These are phyloP conservation scores for Trichosporon sp. DNA, from an alignment of 1,284 basidiomycete species.

Conservation along the genomic window DNA sequence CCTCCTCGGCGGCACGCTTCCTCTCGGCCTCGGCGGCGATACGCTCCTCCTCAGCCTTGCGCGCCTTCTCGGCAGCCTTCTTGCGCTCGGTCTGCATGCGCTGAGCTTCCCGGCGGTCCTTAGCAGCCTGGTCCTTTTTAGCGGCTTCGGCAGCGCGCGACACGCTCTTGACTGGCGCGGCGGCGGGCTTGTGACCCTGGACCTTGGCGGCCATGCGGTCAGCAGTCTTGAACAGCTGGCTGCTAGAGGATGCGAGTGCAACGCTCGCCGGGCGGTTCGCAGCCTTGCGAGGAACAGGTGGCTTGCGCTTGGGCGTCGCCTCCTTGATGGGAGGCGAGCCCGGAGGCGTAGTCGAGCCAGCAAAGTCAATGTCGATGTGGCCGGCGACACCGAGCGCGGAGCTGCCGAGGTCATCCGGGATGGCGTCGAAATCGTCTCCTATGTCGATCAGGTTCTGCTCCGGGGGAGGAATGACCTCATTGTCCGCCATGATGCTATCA, in stretches of 20 bases:
- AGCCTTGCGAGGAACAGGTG: neutral
- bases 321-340: conserved; percentile 23
- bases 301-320: conserved; percentile 24
- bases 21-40: conserved; percentile 61
- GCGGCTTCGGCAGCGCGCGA: conserved; percentile 78
- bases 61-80: conserved; percentile 68
- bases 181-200: conserved; percentile 51
- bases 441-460: conserved; percentile 26
- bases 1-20: conserved; percentile 58
- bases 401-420: conserved; percentile 27
- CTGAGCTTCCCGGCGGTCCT: conserved; percentile 72
- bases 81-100: conserved; percentile 77
- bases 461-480: conserved; percentile 28
- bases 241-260: conserved; percentile 15
- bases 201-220: conserved; percentile 51
- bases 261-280: neutral
- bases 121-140: conserved; percentile 91
- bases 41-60: conserved; percentile 78
- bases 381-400: conserved; percentile 31
- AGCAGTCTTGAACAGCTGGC: conserved; percentile 42
- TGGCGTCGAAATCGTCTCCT: conserved; percentile 27
- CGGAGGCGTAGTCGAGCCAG: conserved; percentile 24
- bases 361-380: conserved; percentile 23
- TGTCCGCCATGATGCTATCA: conserved; percentile 30
- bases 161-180: conserved; percentile 69